Evolutionary conservation across 2,329 filamentous ascomycete species (phyloP).

Genomic region (Elsinoe ampelina): DNA sequence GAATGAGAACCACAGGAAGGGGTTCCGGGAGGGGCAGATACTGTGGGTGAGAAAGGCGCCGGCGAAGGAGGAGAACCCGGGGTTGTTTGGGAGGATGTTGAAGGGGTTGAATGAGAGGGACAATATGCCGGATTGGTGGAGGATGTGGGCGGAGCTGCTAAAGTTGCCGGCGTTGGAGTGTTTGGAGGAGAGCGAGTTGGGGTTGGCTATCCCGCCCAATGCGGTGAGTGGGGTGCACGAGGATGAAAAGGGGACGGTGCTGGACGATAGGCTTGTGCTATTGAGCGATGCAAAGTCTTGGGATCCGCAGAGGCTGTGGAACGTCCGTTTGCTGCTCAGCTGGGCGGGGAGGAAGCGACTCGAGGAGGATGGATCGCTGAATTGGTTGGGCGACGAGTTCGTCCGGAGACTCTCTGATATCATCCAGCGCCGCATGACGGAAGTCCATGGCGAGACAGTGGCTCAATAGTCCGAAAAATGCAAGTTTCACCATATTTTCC

Average conservation of each 20-base stretch:
- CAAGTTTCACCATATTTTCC: slow-evolving; percentile 27
- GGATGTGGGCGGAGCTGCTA: slow-evolving; percentile 69
- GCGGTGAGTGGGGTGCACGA: slow-evolving; percentile 36
- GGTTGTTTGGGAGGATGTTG: slow-evolving; percentile 60
- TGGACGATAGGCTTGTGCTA: slow-evolving; percentile 65
- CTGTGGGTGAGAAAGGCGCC: slow-evolving; percentile 63
- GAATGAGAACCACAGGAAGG: slow-evolving; percentile 51
- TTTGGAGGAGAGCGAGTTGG: slow-evolving; percentile 56
- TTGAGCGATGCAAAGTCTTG: slow-evolving; percentile 31
- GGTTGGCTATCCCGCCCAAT: slow-evolving; percentile 33
- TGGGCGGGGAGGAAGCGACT: slow-evolving; percentile 47
- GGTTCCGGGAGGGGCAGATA: slow-evolving; percentile 61
- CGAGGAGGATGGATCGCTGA: not conserved
- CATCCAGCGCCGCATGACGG: slow-evolving; percentile 33
- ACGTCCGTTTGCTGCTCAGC: slow-evolving; percentile 54
- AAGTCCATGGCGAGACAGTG: not conserved
- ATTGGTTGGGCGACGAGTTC: slow-evolving; percentile 48
- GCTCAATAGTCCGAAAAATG: not conserved
- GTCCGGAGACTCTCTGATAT: slow-evolving; percentile 46
- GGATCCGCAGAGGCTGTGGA: slow-evolving; percentile 50
- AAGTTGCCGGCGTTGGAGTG: slow-evolving; percentile 43
- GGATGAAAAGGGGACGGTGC: slow-evolving; percentile 48
- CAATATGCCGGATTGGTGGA: slow-evolving; percentile 11
- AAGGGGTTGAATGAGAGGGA: slow-evolving; percentile 57
- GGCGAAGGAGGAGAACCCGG: slow-evolving; percentile 42